A percentile compares a stretch with the other conserved stretches of the same genome.
Evolutionary conservation across 202 grass and related monocot genomes (phyloP).

Genomic region (Saccharum hybrid): DNA sequence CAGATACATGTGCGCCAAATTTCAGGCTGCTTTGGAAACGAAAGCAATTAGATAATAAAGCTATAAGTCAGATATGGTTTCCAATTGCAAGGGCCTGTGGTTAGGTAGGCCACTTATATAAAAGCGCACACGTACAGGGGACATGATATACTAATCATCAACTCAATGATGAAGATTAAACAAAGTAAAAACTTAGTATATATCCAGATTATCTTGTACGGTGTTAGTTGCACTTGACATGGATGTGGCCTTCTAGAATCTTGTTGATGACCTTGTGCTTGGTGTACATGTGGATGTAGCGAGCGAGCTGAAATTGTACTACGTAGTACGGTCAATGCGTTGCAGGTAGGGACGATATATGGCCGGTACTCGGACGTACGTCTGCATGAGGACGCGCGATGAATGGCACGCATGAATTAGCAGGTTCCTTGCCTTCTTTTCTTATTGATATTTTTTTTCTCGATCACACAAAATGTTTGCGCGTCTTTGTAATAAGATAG

Average conservation of each 20-base stretch:
- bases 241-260: neutral
- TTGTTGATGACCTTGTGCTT: neutral
- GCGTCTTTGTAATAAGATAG: too few species aligned
- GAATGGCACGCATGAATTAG: neutral
- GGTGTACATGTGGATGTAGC: neutral
- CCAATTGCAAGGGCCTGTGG: neutral
- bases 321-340: slow-evolving; percentile 17
- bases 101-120: neutral
- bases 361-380: too few species aligned
- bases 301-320: neutral
- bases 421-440: too few species aligned
- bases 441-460: too few species aligned
- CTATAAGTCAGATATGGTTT: too few species aligned
- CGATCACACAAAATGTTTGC: too few species aligned
- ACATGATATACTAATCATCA: too few species aligned
- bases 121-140: neutral
- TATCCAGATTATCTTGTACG: slow-evolving; percentile 19
- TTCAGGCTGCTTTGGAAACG: neutral
- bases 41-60: neutral
- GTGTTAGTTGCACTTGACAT: slow-evolving; percentile 6
- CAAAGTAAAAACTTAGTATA: neutral
- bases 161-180: too few species aligned
- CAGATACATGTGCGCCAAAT: too few species aligned
- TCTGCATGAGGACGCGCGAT: too few species aligned
- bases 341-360: slow-evolving; percentile 23